Percentiles rank a stretch among this genome's conserved stretches.
Evolutionary conservation across 2,329 filamentous ascomycete genomes (phyloP).

Genomic region (Stenocarpella maydis): DNA sequence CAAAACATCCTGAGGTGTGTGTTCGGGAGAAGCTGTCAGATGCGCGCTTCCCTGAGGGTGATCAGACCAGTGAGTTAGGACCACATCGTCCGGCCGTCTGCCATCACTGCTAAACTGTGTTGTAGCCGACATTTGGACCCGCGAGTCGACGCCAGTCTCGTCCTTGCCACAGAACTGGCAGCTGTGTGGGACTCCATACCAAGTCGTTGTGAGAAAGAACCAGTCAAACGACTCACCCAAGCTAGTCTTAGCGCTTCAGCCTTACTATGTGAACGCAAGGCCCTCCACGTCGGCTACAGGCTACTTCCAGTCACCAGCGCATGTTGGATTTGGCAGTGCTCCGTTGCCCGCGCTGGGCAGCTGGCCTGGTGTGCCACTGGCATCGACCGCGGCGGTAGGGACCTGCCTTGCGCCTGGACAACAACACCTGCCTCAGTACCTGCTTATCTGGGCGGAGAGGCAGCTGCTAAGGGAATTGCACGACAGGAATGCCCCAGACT

Average conservation of each 20-base stretch:
- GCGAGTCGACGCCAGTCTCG: background rate
- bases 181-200: background rate
- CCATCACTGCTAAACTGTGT: background rate
- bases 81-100: background rate
- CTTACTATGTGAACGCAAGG: background rate
- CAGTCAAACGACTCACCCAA: background rate
- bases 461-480: constrained; percentile 13
- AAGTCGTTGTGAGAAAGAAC: background rate
- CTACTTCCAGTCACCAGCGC: background rate
- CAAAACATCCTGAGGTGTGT: constrained; percentile 22
- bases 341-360: no score
- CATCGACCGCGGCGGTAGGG: background rate
- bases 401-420: background rate
- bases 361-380: background rate
- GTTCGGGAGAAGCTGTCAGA: constrained; percentile 19
- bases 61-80: constrained; percentile 6
- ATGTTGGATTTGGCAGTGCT: background rate
- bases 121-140: constrained; percentile 22
- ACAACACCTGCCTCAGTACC: background rate
- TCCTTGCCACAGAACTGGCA: background rate
- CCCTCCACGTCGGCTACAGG: background rate
- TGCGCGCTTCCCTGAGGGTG: constrained; percentile 9
- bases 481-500: background rate
- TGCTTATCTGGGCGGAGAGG: constrained; percentile 24
- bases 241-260: constrained; percentile 7